These are phyloP conservation scores for Aethionema arabicum DNA, from an alignment of 345 rosid genomes.

Conservation along the genomic window DNA sequence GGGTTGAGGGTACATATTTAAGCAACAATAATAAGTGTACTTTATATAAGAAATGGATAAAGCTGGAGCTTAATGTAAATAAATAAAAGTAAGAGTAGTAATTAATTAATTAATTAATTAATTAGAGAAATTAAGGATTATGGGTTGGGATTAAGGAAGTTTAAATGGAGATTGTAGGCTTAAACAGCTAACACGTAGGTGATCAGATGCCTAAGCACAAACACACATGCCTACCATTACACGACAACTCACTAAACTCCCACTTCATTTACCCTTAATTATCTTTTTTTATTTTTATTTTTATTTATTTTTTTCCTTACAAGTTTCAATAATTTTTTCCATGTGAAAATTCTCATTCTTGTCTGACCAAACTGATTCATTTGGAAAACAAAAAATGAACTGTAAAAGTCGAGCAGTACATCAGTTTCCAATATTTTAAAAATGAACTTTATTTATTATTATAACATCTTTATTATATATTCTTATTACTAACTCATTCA, in stretches of 20 bases:
- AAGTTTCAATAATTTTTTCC: slow-evolving; percentile 18
- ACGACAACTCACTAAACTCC: slow-evolving; percentile 8
- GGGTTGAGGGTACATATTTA: too few species aligned
- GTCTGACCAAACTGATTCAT: slow-evolving; percentile 15
- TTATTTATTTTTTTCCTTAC: neutral
- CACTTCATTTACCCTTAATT: slow-evolving; percentile 8
- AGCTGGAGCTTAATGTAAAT: too few species aligned
- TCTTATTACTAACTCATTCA: neutral
- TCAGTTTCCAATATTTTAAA: neutral
- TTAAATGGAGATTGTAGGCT: neutral
- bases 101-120: neutral
- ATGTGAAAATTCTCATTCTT: slow-evolving; percentile 9
- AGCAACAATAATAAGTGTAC: too few species aligned
- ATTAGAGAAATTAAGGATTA: slow-evolving; percentile 9
- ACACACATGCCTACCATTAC: slow-evolving; percentile 28
- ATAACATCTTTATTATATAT: neutral
- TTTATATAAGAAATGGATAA: too few species aligned
- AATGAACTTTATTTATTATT: too few species aligned
- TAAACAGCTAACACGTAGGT: slow-evolving; percentile 27
- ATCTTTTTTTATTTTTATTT: neutral
- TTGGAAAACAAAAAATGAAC: slow-evolving; percentile 3
- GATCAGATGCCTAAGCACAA: slow-evolving; percentile 30
- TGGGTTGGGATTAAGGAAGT: neutral
- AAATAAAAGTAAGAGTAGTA: neutral
- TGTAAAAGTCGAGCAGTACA: slow-evolving; percentile 4